Evolutionary conservation across 208 protist species (phyloP).

Genomic region (Trypanosoma cruzi): DNA sequence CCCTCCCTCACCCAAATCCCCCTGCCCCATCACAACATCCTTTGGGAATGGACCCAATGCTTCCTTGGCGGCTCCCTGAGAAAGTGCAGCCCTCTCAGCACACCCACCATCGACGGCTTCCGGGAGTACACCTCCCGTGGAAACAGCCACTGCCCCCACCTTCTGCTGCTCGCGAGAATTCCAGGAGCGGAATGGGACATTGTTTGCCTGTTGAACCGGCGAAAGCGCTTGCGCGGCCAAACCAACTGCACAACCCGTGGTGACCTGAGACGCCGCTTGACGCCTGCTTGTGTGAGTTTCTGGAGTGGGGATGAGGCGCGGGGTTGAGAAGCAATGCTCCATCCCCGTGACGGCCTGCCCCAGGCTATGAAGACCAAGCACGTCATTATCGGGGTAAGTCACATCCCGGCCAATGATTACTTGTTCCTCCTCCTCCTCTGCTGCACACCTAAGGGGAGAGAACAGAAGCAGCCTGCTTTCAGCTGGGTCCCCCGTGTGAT

Average conservation of each 20-base stretch:
- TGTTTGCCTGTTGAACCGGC: constrained; percentile 12
- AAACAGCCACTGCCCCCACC: no score
- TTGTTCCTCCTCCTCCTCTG: constrained; percentile 6
- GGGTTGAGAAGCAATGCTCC: constrained; percentile 3
- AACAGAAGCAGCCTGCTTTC: not conserved
- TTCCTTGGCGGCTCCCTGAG: not conserved
- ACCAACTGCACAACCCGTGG: constrained; percentile 27
- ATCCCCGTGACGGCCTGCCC: not conserved
- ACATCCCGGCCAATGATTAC: constrained; percentile 5
- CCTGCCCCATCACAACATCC: not conserved
- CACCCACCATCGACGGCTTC: constrained; percentile 30
- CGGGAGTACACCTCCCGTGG: constrained; percentile 9
- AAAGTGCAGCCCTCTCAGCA: not conserved
- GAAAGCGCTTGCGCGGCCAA: constrained; percentile 41
- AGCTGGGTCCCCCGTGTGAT: no score
- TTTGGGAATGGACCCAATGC: not conserved
- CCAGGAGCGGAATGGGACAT: constrained; percentile 7
- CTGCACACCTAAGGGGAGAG: not conserved
- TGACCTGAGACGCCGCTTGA: not conserved
- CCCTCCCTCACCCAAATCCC: not conserved
- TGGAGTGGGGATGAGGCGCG: constrained; percentile 5
- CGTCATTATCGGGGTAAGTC: not conserved
- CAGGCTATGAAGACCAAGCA: not conserved
- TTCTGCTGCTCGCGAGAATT: not conserved
- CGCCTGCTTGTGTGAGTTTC: not conserved